Evolutionary conservation across 768 basidiomycete genomes (phyloP), one percentile per base, ranked within the genome.

Genomic region (Dacryopinax spathularia): DNA sequence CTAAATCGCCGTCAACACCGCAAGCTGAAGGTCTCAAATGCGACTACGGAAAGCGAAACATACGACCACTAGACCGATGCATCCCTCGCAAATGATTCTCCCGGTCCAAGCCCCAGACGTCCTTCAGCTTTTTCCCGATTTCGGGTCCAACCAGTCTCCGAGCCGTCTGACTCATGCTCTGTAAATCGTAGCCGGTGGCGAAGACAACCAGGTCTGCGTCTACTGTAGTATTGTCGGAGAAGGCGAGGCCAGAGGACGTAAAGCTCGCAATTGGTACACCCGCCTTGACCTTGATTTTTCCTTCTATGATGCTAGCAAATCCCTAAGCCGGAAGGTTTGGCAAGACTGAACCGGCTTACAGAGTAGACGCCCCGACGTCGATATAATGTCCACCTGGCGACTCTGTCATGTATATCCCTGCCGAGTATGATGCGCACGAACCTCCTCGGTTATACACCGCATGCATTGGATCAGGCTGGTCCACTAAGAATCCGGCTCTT

Each of bases 271-370:
- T 80, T 44, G 75, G 73, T 44, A 74, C 73, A 63, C 83, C 83
- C 72, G 79, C 84, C 74, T 87, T 87, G 63, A 88, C 72, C 71
- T 86, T 86, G 76, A 88, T 84, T 69, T 83, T 81, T 3, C 85
- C 84, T 68, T 86, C 82, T 44, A 80, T 79, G 69, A 87, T 81
- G 48, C 48, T 56, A n/a, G n/a, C n/a, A n/a, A n/a, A n/a, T n/a
- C n/a, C n/a, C n/a, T n/a, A 20, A 7, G 29, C 22, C 10, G 5
- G 25, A 20, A 29, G 48, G 5, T 5, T 5, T 15, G 15, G 15
- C 5, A 29, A 7, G 2, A 27, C 18, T 25, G 25, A 20, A 9
- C 9, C 48, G 31, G 18, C 48, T 56, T 18, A 56, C 48, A 56
- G 48, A 6, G 22, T 29, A 4, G 48, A 56, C 10, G 25, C 48